Evolutionary conservation across 2,329 filamentous ascomycete genomes (phyloP).

Genomic region (Trichophyton rubrum): DNA sequence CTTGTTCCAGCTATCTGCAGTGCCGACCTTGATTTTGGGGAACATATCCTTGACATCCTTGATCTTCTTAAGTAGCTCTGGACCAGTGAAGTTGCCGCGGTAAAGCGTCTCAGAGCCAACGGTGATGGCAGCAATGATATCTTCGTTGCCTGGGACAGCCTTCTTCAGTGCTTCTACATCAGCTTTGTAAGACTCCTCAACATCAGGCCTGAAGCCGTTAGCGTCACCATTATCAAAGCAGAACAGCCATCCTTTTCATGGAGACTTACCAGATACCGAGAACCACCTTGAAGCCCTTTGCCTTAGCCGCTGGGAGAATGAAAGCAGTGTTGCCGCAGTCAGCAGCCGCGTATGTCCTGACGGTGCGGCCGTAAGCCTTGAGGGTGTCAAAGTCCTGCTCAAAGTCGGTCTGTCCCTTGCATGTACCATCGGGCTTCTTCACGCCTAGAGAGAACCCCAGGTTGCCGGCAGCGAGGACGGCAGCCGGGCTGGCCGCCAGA

Average conservation of each 20-base stretch:
- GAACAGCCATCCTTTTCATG: neutral
- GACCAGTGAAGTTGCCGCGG: conserved; percentile 52
- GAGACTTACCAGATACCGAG: conserved; percentile 52
- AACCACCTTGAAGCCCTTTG: conserved; percentile 54
- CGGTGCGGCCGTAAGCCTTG: conserved; percentile 41
- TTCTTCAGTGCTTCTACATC: conserved; percentile 48
- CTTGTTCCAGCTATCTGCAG: conserved; percentile 63
- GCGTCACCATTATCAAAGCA: neutral
- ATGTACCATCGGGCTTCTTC: conserved; percentile 47
- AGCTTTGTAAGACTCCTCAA: conserved; percentile 46
- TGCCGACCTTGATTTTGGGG: conserved; percentile 48
- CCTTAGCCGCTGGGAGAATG: conserved; percentile 53
- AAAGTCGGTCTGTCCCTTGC: conserved; percentile 53
- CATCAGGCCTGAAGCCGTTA: conserved; percentile 41
- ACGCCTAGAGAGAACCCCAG: conserved; percentile 57
- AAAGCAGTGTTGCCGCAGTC: conserved; percentile 53
- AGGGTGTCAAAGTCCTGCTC: conserved; percentile 53
- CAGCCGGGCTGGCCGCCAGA: conserved; percentile 35
- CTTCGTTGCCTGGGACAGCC: conserved; percentile 34
- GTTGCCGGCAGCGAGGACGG: conserved; percentile 41
- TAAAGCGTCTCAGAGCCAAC: conserved; percentile 61
- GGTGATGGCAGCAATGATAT: conserved; percentile 54
- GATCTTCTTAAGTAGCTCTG: conserved; percentile 49
- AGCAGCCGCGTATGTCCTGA: conserved; percentile 54
- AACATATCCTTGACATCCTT: conserved; percentile 46